Percentiles rank a stretch among this genome's conserved stretches.
These are phyloP conservation scores for Allantophomopsis cytisporea DNA, from an alignment of 2,329 filamentous ascomycete genomes.

Conservation along the genomic window DNA sequence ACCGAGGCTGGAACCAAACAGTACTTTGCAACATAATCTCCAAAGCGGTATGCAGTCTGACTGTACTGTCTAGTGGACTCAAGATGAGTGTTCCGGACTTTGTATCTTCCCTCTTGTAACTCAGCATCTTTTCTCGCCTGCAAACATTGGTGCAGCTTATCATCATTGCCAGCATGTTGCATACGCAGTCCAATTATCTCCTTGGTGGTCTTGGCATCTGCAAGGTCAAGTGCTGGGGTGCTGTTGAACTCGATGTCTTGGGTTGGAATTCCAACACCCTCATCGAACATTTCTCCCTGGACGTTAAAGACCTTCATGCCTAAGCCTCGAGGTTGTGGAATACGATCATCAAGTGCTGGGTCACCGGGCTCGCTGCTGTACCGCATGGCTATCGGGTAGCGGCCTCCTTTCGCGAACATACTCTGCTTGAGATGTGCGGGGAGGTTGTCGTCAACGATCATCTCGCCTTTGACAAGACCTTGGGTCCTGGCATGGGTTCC, in stretches of 20 bases:
- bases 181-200: slow-evolving; percentile 28
- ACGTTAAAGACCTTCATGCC: slow-evolving; percentile 35
- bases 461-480: slow-evolving; percentile 31
- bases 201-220: slow-evolving; percentile 27
- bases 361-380: slow-evolving; percentile 24
- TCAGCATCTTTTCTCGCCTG: slow-evolving; percentile 21
- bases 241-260: slow-evolving; percentile 34
- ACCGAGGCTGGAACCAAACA: slow-evolving; percentile 26
- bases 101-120: slow-evolving; percentile 24
- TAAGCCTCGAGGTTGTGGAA: slow-evolving; percentile 29
- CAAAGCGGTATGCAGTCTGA: slow-evolving; percentile 32
- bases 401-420: slow-evolving; percentile 17
- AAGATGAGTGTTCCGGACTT: slow-evolving; percentile 24
- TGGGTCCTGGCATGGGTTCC: slow-evolving; percentile 32
- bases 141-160: slow-evolving; percentile 26
- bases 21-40: slow-evolving; percentile 32
- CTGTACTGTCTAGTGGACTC: slow-evolving; percentile 25
- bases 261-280: slow-evolving; percentile 17
- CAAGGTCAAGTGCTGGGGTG: slow-evolving; percentile 30
- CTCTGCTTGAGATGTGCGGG: slow-evolving; percentile 27
- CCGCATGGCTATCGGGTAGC: slow-evolving; percentile 20
- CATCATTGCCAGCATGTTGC: slow-evolving; percentile 20
- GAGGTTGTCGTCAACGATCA: slow-evolving; percentile 25
- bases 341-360: slow-evolving; percentile 24
- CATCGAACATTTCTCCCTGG: slow-evolving; percentile 24